Conservation (phyloP, 2,329 filamentous ascomycete species). For the Colletotrichum lentis region DNA sequence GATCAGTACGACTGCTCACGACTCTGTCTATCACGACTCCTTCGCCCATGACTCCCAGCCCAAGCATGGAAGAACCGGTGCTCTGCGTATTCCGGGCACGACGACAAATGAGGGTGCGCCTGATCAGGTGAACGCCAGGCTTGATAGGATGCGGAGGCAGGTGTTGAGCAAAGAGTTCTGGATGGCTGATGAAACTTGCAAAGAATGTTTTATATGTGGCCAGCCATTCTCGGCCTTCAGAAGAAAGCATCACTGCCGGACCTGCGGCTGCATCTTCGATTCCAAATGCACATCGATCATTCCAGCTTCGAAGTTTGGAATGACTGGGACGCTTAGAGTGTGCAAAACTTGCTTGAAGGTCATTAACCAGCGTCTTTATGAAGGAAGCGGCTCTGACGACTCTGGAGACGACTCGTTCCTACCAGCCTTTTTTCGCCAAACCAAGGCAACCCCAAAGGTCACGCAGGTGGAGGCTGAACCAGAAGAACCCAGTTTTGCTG, state of each 20-base stretch:
- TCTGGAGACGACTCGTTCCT: slow-evolving; percentile 80
- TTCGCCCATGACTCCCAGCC: slow-evolving; percentile 59
- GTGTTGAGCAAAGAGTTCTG: slow-evolving; percentile 95
- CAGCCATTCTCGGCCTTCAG: slow-evolving; percentile 92
- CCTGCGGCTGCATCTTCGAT: slow-evolving; percentile 98
- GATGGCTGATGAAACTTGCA: slow-evolving; percentile 99
- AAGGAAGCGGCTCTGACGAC: slow-evolving; percentile 86
- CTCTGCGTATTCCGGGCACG: slow-evolving; percentile 64
- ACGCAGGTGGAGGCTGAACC: slow-evolving; percentile 50
- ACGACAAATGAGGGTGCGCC: slow-evolving; percentile 64
- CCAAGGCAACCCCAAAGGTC: slow-evolving; percentile 52
- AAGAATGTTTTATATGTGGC: slow-evolving; percentile 93
- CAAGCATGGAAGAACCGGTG: slow-evolving; percentile 56
- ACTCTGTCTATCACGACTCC: slow-evolving; percentile 65
- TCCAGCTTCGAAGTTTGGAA: slow-evolving; percentile 85
- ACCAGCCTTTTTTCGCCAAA: slow-evolving; percentile 67
- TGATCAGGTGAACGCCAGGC: slow-evolving; percentile 66
- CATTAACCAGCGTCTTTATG: slow-evolving; percentile 82
- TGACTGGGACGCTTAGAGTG: slow-evolving; percentile 82
- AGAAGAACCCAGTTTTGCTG: slow-evolving; percentile 52
- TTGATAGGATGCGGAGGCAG: slow-evolving; percentile 81
- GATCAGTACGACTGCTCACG: slow-evolving; percentile 66
- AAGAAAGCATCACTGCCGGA: slow-evolving; percentile 94
- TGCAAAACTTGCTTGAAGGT: slow-evolving; percentile 93
- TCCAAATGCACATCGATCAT: slow-evolving; percentile 95